Percentiles rank a stretch among this genome's conserved stretches.
phyloP scores from a whole-genome alignment of 495 filamentous ascomycete genomes.

The Emericellopsis terricola region DNA sequence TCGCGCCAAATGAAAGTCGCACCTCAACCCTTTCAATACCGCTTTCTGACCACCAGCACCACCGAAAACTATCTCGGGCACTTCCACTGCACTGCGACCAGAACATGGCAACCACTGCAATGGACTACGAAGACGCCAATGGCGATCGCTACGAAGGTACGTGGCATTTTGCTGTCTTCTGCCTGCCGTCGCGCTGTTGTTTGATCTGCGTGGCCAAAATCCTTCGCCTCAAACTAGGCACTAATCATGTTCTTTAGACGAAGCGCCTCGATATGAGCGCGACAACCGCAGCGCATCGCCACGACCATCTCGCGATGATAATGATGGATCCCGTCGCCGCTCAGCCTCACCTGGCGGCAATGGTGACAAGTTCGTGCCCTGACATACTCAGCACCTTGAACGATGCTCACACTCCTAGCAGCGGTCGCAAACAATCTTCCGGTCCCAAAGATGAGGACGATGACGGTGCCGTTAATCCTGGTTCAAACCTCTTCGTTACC shows the following conservation, averaged over 20 bases:
- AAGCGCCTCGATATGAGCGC: conserved; percentile 54
- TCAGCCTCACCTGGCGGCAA: conserved; percentile 54
- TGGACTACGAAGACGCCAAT: conserved; percentile 79
- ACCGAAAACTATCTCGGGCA: too few species aligned
- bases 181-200: background rate
- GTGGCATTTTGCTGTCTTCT: conserved; percentile 9
- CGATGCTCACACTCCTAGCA: too few species aligned
- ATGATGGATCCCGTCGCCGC: conserved; percentile 48
- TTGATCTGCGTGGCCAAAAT: conserved; percentile 2
- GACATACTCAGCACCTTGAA: too few species aligned
- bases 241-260: too few species aligned
- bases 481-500: conserved; percentile 97
- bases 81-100: too few species aligned
- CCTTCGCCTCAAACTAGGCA: too few species aligned
- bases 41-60: too few species aligned
- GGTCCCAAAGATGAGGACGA: conserved; percentile 44
- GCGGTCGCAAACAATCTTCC: conserved; percentile 31
- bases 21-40: too few species aligned
- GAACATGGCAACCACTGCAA: conserved; percentile 40
- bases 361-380: conserved; percentile 10
- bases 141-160: conserved; percentile 69
- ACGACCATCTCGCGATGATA: conserved; percentile 50
- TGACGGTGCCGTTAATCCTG: conserved; percentile 70
- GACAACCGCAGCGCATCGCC: conserved; percentile 89
- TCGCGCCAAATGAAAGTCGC: too few species aligned